Evolutionary conservation across 129 eudicot species (phyloP).

Genomic region (Flaveria brownii): DNA sequence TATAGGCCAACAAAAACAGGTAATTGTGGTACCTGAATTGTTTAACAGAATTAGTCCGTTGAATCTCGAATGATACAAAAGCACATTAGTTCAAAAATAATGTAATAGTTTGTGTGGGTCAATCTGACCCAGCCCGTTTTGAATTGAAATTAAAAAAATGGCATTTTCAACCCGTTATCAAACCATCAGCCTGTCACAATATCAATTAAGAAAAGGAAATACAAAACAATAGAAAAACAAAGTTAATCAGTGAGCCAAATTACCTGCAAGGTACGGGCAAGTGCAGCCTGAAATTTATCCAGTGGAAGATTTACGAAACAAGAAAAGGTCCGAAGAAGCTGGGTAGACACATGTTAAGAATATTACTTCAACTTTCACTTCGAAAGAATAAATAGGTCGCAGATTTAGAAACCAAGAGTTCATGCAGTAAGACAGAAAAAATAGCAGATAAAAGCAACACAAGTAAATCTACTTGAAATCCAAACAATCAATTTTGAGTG

Average conservation of each 20-base stretch:
- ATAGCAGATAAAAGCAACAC: constrained; percentile 2
- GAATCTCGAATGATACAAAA: not conserved
- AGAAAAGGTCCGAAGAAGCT: constrained; percentile 76
- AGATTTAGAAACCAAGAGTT: constrained; percentile 12
- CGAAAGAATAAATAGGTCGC: constrained; percentile 13
- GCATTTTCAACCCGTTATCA: not conserved
- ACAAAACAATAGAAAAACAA: constrained; percentile 10
- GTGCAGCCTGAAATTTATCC: constrained; percentile 81
- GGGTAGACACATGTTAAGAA: constrained; percentile 29
- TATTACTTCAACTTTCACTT: constrained; percentile 4
- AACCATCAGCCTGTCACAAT: not conserved
- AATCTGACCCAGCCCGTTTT: not conserved
- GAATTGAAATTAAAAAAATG: not conserved
- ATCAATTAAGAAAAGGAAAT: not conserved
- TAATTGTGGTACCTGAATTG: not conserved
- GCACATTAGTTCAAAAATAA: not conserved
- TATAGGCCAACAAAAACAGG: not conserved
- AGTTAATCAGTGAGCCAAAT: constrained; percentile 1
- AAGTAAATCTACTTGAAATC: not conserved
- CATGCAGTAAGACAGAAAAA: not conserved
- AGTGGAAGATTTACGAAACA: constrained; percentile 70
- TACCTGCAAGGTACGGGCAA: constrained; percentile 81
- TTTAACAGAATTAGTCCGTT: not conserved
- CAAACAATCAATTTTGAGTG: not conserved
- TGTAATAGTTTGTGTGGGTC: not conserved